These are phyloP conservation scores for Pythium aquatile DNA, from an alignment of 352 stramenopile genomes.

Conservation along the genomic window DNA sequence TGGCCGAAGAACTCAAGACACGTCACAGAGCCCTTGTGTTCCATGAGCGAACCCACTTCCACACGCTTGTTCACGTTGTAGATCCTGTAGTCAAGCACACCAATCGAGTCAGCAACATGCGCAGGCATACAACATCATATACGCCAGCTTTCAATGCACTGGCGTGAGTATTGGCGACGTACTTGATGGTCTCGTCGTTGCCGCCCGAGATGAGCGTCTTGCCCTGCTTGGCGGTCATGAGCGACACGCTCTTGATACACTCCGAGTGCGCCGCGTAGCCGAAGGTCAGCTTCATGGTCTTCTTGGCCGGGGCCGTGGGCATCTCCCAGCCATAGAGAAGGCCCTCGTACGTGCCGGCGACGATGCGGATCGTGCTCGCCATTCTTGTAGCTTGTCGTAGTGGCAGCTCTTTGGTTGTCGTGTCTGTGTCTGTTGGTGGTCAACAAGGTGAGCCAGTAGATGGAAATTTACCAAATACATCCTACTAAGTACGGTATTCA, in stretches of 20 bases:
- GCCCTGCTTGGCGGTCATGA: constrained; percentile 77
- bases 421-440: constrained; percentile 27
- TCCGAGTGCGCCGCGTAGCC: constrained; percentile 81
- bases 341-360: constrained; percentile 84
- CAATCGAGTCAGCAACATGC: constrained; percentile 10
- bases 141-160: not conserved
- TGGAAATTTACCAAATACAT: constrained; percentile 8
- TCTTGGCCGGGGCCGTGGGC: constrained; percentile 30
- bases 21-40: constrained; percentile 84
- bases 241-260: constrained; percentile 84
- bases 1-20: constrained; percentile 86
- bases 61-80: constrained; percentile 89
- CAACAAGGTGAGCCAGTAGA: constrained; percentile 24
- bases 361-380: constrained; percentile 65
- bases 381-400: not conserved
- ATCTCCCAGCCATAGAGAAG: constrained; percentile 85
- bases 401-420: not conserved
- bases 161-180: constrained; percentile 2
- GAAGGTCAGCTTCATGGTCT: constrained; percentile 84
- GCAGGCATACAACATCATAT: not conserved
- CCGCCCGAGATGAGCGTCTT: constrained; percentile 80
- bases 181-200: constrained; percentile 90
- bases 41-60: constrained; percentile 84
- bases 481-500: constrained; percentile 22
- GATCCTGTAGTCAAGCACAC: constrained; percentile 44